These are phyloP conservation scores for Pezicula carpinea DNA, from an alignment of 2,329 filamentous ascomycete species.

Conservation along the genomic window DNA sequence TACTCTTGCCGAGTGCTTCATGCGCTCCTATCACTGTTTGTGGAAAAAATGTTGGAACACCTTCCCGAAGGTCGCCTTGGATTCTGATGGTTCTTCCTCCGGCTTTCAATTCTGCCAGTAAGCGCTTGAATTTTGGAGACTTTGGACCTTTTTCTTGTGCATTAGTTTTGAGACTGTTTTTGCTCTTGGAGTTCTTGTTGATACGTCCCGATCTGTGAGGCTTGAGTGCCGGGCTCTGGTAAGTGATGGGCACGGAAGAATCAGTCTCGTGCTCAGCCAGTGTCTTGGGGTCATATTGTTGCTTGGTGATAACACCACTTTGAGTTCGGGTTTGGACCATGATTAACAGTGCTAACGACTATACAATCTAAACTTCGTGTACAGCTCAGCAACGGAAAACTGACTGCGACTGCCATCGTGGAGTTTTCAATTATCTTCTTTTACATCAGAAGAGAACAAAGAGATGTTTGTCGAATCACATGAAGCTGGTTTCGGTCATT, in stretches of 20 bases:
- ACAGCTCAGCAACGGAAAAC: too few relatives aligned
- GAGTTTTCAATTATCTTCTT: too few relatives aligned
- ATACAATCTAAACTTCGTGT: not conserved
- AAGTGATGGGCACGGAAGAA: not conserved
- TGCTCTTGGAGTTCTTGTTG: not conserved
- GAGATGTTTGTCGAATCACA: too few relatives aligned
- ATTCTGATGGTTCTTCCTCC: conserved; percentile 7
- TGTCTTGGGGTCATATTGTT: conserved; percentile 3
- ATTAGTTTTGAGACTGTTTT: not conserved
- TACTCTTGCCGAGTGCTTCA: conserved; percentile 12
- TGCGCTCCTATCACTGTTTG: conserved; percentile 8
- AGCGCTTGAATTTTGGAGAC: not conserved
- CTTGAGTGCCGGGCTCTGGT: not conserved
- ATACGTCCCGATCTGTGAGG: not conserved
- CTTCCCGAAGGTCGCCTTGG: not conserved
- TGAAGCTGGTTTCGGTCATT: too few relatives aligned
- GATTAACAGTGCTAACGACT: not conserved
- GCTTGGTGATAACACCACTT: not conserved
- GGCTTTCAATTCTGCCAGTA: not conserved
- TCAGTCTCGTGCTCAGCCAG: not conserved
- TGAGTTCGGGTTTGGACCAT: conserved; percentile 3
- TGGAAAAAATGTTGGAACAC: conserved; percentile 5
- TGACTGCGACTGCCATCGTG: too few relatives aligned
- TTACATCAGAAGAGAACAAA: too few relatives aligned
- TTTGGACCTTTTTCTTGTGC: not conserved